Evolutionary conservation across 2,329 filamentous ascomycete genomes (phyloP), one percentile per base, ranked within the genome.

Genomic region (Aspergillus nomiae): DNA sequence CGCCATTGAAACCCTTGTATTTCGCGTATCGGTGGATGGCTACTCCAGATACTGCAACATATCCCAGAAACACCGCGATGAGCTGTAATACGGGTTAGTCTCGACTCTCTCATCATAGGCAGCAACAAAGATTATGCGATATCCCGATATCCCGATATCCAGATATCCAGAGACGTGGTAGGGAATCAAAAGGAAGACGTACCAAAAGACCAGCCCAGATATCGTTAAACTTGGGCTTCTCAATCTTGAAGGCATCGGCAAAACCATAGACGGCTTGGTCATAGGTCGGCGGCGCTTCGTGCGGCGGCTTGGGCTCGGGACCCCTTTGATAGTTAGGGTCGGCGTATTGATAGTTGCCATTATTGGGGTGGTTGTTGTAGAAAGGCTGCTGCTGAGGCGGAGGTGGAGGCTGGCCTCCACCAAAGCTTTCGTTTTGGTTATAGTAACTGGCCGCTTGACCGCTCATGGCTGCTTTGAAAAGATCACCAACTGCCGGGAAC

Each of bases 141-240:
- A 36, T 16, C 5, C 14, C 34, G 14, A 36, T 34, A 36, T 16
- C 5, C 14, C 12, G 14, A 36, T 12, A 16, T 16, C 5, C 14
- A 36, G 21, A 24, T 24, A 24, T 24, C 21, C 21, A 36, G 32
- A 4, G 32, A 46, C 1, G 21, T 1, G 43, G 10, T 14, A 24
- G 11, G n/a, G 19, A n/a, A 21, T 16, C 24, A n/a, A 51, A 43
- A 6, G 4, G n/a, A n/a, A 43, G 45, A 55, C 83, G 19, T 76
- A 91, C 89, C 73, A 97, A 81, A 46, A 96, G 80, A 4, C 90
- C 93, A 4, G 94, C 94, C 94, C 94, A 97, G 30, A 91, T 74
- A 75, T 98, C 94, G 72, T 97, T 92, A 80, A 86, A 97, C 77
- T 94, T 96, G n/a, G 92, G 92, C 66, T 83, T 89, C 58, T 92